Conservation (phyloP, 805 yeast genomes). For the Nakazawaea holstii region DNA sequence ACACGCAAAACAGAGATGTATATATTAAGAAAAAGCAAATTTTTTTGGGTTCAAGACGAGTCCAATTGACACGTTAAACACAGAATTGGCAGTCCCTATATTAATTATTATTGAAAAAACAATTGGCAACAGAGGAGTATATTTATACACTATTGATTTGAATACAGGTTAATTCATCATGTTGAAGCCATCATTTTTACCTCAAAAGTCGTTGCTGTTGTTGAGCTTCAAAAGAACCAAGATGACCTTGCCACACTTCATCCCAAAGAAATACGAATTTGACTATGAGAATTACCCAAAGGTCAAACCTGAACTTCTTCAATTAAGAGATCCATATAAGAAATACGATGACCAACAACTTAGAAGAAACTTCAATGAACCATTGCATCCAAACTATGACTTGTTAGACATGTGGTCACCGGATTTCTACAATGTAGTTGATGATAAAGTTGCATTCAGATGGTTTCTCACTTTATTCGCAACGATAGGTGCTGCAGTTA, state of each 20-base stretch:
- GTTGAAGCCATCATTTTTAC: not conserved
- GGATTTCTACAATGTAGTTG: constrained; percentile 58
- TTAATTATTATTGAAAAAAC: too few species aligned
- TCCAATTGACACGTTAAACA: too few species aligned
- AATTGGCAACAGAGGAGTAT: too few species aligned
- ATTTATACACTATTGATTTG: too few species aligned
- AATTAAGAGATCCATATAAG: constrained; percentile 62
- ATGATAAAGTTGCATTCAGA: constrained; percentile 55
- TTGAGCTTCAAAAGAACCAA: constrained; percentile 4
- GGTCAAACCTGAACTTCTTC: constrained; percentile 54
- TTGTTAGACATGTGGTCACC: constrained; percentile 83
- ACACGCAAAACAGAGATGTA: too few species aligned
- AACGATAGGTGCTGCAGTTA: constrained; percentile 26
- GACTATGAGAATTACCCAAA: constrained; percentile 50
- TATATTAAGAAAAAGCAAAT: too few species aligned
- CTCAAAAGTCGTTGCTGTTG: not conserved
- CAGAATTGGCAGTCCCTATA: too few species aligned
- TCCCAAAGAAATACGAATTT: constrained; percentile 22
- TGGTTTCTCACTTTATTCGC: constrained; percentile 56
- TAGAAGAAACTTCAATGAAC: constrained; percentile 73
- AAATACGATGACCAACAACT: constrained; percentile 78
- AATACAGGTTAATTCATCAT: too few species aligned
- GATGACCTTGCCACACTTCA: constrained; percentile 21
- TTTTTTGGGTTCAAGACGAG: too few species aligned
- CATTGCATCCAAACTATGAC: constrained; percentile 68